phyloP scores from a whole-genome alignment of 2,329 filamentous ascomycete species.

The Xylariales sp. region DNA sequence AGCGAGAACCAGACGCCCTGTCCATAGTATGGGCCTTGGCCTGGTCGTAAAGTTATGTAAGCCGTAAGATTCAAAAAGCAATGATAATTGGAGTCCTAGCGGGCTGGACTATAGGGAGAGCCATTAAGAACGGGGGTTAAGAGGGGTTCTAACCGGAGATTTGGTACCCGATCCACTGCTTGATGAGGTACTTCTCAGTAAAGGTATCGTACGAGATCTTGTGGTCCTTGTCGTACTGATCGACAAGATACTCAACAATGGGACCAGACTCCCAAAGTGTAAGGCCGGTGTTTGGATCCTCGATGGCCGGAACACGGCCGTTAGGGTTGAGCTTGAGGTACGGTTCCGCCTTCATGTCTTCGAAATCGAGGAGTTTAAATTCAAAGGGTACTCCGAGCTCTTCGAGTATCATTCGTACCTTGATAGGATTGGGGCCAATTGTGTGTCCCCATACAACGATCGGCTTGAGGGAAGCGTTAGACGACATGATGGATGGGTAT shows the following conservation, averaged over 20 bases:
- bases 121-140: neutral
- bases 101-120: too few relatives aligned
- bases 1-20: conserved; percentile 57
- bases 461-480: conserved; percentile 45
- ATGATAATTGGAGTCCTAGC: neutral
- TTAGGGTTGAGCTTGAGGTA: conserved; percentile 40
- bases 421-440: conserved; percentile 48
- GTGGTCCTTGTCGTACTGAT: conserved; percentile 54
- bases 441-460: conserved; percentile 46
- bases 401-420: conserved; percentile 47
- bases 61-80: neutral
- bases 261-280: conserved; percentile 42
- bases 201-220: conserved; percentile 51
- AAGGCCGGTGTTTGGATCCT: conserved; percentile 40
- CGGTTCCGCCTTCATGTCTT: conserved; percentile 35
- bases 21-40: conserved; percentile 62
- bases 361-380: conserved; percentile 24
- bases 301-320: conserved; percentile 39
- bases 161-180: conserved; percentile 60
- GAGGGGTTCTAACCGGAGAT: conserved; percentile 48
- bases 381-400: conserved; percentile 50
- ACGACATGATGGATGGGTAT: conserved; percentile 24
- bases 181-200: conserved; percentile 53
- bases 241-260: conserved; percentile 41
- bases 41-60: conserved; percentile 10